A percentile compares a stretch with the other conserved stretches of the same genome.
Evolutionary conservation across 768 basidiomycete species (phyloP).

Genomic region (Solioccasus polychromus): DNA sequence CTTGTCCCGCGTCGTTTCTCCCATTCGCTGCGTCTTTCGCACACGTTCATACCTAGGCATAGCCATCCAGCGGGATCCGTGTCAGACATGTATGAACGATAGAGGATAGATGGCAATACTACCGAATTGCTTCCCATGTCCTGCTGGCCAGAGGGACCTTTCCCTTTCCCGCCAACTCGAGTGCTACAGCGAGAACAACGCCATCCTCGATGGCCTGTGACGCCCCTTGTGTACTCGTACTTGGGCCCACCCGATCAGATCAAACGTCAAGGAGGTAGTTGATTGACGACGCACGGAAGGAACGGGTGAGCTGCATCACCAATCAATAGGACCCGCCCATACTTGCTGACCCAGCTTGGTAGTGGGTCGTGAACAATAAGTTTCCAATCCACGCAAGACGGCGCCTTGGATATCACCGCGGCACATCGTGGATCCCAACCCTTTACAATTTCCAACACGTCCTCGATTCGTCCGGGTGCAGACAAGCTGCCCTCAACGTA

Average conservation of each 20-base stretch:
- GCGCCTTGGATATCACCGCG: slow-evolving; percentile 22
- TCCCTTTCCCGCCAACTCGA: slow-evolving; percentile 14
- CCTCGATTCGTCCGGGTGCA: slow-evolving; percentile 21
- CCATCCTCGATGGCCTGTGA: slow-evolving; percentile 43
- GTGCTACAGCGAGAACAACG: slow-evolving; percentile 31
- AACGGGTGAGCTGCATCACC: slow-evolving; percentile 33
- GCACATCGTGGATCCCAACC: slow-evolving; percentile 26
- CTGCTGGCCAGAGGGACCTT: slow-evolving; percentile 4
- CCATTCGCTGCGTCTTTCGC: slow-evolving; percentile 16
- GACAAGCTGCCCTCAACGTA: slow-evolving; percentile 22
- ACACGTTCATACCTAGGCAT: slow-evolving; percentile 24
- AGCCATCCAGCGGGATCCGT: background rate
- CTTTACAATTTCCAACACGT: slow-evolving; percentile 19
- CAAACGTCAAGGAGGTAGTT: background rate
- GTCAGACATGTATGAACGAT: background rate
- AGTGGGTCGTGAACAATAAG: slow-evolving; percentile 37
- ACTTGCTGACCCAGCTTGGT: slow-evolving; percentile 34
- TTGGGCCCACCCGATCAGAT: background rate
- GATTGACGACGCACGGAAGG: slow-evolving; percentile 22
- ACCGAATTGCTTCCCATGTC: slow-evolving; percentile 15
- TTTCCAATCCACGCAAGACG: slow-evolving; percentile 39
- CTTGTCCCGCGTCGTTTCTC: slow-evolving; percentile 24
- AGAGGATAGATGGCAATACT: background rate
- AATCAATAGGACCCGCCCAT: slow-evolving; percentile 22
- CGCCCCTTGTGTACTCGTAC: slow-evolving; percentile 32